Evolutionary conservation across 164 flowering plant species (phyloP).

Genomic region (Stephania cephalantha): DNA sequence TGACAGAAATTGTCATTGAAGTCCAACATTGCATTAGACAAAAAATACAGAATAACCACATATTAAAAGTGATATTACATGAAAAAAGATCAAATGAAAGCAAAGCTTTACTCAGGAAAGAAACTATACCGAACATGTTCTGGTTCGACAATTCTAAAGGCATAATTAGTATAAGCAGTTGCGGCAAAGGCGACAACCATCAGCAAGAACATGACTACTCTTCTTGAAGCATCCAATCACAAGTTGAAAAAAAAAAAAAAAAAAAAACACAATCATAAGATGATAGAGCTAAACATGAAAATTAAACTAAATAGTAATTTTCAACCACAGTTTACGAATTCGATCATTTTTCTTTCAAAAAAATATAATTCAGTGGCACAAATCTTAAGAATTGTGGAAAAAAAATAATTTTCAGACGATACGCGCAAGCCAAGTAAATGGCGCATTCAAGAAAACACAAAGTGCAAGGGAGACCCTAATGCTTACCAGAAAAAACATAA

Average conservation of each 20-base stretch:
- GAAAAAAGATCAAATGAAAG: background rate
- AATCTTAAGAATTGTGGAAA: background rate
- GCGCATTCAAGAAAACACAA: background rate
- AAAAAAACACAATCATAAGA: too few relatives aligned
- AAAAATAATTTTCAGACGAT: too few relatives aligned
- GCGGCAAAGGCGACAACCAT: constrained; percentile 30
- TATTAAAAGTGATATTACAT: background rate
- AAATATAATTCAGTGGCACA: background rate
- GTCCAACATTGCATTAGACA: background rate
- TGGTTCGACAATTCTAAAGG: constrained; percentile 23
- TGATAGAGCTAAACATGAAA: background rate
- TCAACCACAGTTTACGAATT: background rate
- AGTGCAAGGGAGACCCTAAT: background rate
- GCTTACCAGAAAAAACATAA: background rate
- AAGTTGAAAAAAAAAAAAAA: background rate
- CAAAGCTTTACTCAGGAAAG: background rate
- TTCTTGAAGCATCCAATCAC: constrained; percentile 10
- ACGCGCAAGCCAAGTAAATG: background rate
- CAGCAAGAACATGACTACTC: constrained; percentile 23
- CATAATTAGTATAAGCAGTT: constrained; percentile 27
- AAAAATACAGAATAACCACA: background rate
- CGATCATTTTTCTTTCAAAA: background rate
- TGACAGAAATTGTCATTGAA: background rate
- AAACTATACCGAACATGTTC: constrained; percentile 22
- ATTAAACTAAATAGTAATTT: too few relatives aligned